A percentile compares a stretch with the other conserved stretches of the same genome.
These are phyloP conservation scores for Leishmania turanica DNA, from an alignment of 208 protist species.

Conservation along the genomic window DNA sequence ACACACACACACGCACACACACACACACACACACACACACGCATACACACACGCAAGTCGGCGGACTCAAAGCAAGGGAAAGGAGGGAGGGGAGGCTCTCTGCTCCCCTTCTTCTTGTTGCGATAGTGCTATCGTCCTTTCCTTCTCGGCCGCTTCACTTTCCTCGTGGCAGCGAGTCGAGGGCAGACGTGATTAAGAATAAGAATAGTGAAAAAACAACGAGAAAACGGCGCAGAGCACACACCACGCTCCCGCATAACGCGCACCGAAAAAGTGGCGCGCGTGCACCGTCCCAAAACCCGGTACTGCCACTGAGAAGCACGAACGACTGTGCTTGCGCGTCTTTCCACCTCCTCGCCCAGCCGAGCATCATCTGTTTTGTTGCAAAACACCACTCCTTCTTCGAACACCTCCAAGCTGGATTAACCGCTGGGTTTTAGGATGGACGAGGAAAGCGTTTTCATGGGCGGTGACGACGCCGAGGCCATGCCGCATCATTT, in stretches of 20 bases:
- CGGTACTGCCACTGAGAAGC: not conserved
- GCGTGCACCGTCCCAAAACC: not conserved
- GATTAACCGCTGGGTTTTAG: not conserved
- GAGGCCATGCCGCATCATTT: not conserved
- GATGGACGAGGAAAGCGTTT: constrained; percentile 43
- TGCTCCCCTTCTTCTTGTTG: not conserved
- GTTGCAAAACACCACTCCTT: not conserved
- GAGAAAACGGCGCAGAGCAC: not conserved
- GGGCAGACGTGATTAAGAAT: not conserved
- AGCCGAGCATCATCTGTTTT: not conserved
- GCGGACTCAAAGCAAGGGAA: not conserved
- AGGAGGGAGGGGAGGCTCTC: not conserved
- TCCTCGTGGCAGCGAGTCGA: not conserved
- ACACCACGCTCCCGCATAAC: not conserved
- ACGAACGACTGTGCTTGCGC: not conserved
- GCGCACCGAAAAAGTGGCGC: not conserved
- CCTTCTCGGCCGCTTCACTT: too few species aligned
- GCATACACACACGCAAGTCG: not conserved
- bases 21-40: not conserved
- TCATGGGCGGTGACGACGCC: constrained; percentile 13
- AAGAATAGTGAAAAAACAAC: not conserved
- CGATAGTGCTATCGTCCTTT: not conserved
- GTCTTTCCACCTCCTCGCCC: not conserved
- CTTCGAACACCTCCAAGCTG: not conserved
- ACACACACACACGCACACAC: not conserved